Base-by-base conservation (phyloP, 1,284 basidiomycete genomes). In the Cutaneotrichosporon sp. region DNA sequence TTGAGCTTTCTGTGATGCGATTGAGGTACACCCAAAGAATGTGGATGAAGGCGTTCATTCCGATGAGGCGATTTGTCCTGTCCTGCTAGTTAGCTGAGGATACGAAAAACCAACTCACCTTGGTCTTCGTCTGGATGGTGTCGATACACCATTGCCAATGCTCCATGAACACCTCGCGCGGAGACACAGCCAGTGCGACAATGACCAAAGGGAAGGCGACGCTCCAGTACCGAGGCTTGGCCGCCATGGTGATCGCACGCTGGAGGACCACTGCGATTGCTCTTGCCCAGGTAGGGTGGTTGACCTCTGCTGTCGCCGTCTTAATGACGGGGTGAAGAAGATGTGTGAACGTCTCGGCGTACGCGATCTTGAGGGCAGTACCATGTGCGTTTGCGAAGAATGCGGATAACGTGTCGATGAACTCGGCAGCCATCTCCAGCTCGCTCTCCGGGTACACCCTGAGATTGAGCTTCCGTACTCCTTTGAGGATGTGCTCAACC, bases 291-390 rank as follows among this genome's bases (percentile, higher is more conserved):
- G 90, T 85, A 0, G 95, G 95, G 76, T 97, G 91, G 73, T 97
- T 97, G 56, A 96, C 92, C 81, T 98, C 95, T 1, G 92, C 95
- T 76, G 96, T 93, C 0, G 93, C 95, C 31, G 90, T 93, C 88
- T 94, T 92, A 64, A 90, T 90, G 47, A 97, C 92, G 0, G 92
- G 91, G 80, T 97, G 91, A 53, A 98, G 78, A 14, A 97, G 79
- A 53, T 88, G 84, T 4, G 88, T 85, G 47, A 98, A 82, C 0
- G 89, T 89, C 69, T 97, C 91, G 0, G 92, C 90, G 76, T 95
- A 97, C 2, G 90, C 88, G 18, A 85, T 85, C 81, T 97, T 97
- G 65, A 97, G 82, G 36, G 88, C 86, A 60, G 87, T 84, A 10
- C 95, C 95, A 72, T 95, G 94, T 0, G 91, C 88, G 67, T 90